These are phyloP conservation scores for Eucalyptus curtisii DNA, from an alignment of 345 rosid species.

Conservation along the genomic window DNA sequence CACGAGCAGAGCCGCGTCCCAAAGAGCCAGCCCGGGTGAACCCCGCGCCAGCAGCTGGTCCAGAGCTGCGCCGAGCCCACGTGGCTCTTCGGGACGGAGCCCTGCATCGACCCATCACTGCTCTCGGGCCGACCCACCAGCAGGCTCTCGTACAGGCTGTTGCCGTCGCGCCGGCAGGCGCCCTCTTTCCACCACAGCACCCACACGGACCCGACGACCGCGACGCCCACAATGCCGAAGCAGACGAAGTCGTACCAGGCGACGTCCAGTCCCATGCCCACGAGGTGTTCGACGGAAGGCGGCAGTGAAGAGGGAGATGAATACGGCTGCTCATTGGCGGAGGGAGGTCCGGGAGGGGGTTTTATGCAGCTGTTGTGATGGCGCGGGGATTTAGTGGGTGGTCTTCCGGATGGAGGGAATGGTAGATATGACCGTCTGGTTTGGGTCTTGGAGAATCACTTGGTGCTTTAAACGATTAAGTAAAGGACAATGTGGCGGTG, in stretches of 20 bases:
- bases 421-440: background rate
- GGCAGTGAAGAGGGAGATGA: background rate
- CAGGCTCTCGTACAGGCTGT: slow-evolving; percentile 27
- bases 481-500: background rate
- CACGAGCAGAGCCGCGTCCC: slow-evolving; percentile 55
- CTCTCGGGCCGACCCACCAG: slow-evolving; percentile 15
- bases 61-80: slow-evolving; percentile 44
- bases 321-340: background rate
- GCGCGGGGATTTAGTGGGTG: background rate
- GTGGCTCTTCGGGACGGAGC: slow-evolving; percentile 14
- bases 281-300: background rate
- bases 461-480: background rate
- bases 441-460: background rate
- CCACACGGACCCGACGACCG: slow-evolving; percentile 47
- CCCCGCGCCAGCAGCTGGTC: slow-evolving; percentile 72
- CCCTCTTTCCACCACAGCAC: slow-evolving; percentile 41
- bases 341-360: background rate
- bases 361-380: background rate
- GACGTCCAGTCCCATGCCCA: slow-evolving; percentile 36
- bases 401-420: background rate
- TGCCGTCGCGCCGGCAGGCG: slow-evolving; percentile 6
- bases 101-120: slow-evolving; percentile 2
- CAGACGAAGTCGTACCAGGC: slow-evolving; percentile 75
- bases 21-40: slow-evolving; percentile 85
- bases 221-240: slow-evolving; percentile 53